Conservation (phyloP, 805 yeast genomes). For the Wickerhamiella spandovensis region DNA sequence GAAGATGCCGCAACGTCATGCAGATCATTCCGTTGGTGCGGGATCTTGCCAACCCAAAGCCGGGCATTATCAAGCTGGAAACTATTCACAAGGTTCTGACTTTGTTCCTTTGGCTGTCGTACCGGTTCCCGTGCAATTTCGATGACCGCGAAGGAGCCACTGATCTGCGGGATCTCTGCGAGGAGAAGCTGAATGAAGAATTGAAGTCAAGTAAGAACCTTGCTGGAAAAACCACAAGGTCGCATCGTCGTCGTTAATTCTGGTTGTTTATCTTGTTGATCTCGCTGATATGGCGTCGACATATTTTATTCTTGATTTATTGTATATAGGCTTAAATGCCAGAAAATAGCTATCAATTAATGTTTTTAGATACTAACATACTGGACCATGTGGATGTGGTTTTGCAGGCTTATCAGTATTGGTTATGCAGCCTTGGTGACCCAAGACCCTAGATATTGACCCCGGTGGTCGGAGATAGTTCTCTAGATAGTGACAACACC, state of each 20-base stretch:
- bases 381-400: too few species aligned
- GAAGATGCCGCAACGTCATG: conserved; percentile 41
- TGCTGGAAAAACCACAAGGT: too few species aligned
- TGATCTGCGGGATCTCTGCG: conserved; percentile 57
- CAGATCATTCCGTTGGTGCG: conserved; percentile 28
- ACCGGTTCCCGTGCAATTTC: conserved; percentile 72
- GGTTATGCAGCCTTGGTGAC: too few species aligned
- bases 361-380: too few species aligned
- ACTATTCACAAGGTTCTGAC: conserved; percentile 52
- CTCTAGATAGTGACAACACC: too few species aligned
- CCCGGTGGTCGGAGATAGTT: too few species aligned
- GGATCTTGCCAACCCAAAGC: background rate
- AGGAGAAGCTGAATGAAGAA: conserved; percentile 41
- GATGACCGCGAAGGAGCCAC: conserved; percentile 63
- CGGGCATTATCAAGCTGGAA: conserved; percentile 32
- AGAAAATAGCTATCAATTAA: background rate
- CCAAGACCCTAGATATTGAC: too few species aligned
- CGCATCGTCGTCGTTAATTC: too few species aligned
- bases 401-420: too few species aligned
- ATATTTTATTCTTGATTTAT: too few species aligned
- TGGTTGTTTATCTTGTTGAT: too few species aligned
- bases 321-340: background rate
- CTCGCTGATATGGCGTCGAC: background rate
- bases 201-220: conserved; percentile 5
- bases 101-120: conserved; percentile 73